Base-by-base conservation (phyloP, 495 filamentous ascomycete species). In the Jackrogersella minutella region DNA sequence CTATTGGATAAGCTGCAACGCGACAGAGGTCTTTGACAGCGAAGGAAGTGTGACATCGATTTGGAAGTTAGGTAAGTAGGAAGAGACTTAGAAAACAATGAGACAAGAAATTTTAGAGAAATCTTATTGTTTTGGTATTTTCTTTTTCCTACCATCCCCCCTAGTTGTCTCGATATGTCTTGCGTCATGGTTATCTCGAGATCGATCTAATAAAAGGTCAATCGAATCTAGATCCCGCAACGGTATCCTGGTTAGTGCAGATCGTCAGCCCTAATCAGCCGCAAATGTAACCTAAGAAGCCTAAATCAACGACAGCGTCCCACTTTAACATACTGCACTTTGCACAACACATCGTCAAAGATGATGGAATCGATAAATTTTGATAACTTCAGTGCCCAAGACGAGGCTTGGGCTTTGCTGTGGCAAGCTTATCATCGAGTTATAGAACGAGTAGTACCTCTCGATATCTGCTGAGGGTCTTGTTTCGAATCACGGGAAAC, bases 261-360 rank as follows among this genome's bases (percentile, higher is more conserved):
- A 31, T 53, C n/a, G 1, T 54, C 39, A 68, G 65, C 65, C 65
- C 59, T 69, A 69, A n/a, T 24, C 47, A 69, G 66, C 59, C 66
- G 47, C 66, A 60, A 39, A 64, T 69, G 55, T 22, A 51, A 64
- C 54, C 24, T 22, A 3, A 8, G 13, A 60, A 69, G 34, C 34
- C 41, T 64, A 69, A 69, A 56, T 22, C 34, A 51, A 69, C 66
- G 40, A 63, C 66, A 50, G 24, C 0, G 22, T 9, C 13, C 54
- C 49, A 52, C 24, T 31, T 30, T 16, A 49, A 30, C 3, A 7
- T 30, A 30, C 26, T 30, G 3, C 3, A 30, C 26, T 30, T 30
- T n/a, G 7, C 7, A 30, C 26, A 7, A 7, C 26, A 30, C 26
- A 30, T 30, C 26, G 26, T 30, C 7, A 30, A 7, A 3, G 3